Conservation (phyloP, 192 early-diverging fungal genomes). For the Pecoramyces ruminantium region DNA sequence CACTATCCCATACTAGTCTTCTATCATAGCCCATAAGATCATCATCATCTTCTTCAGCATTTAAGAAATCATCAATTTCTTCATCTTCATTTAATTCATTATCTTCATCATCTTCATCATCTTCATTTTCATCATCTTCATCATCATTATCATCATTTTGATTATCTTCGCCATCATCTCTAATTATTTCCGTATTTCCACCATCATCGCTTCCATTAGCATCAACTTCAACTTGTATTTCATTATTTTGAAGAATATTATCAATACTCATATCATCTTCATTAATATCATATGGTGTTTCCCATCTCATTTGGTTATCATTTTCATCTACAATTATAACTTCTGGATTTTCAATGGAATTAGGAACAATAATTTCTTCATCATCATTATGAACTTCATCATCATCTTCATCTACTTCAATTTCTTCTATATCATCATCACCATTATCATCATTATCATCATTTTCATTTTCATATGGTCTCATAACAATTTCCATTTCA, state of each 20-base stretch:
- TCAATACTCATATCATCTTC: conserved; percentile 18
- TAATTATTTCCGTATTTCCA: not conserved
- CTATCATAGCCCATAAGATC: conserved; percentile 25
- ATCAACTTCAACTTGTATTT: conserved; percentile 19
- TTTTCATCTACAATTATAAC: conserved; percentile 4
- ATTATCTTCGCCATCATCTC: conserved; percentile 7
- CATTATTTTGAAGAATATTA: conserved; percentile 15
- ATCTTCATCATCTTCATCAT: conserved; percentile 36
- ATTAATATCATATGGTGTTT: not conserved
- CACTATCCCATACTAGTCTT: conserved; percentile 19
- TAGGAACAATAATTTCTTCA: conserved; percentile 19
- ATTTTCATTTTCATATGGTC: conserved; percentile 17
- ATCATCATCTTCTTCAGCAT: conserved; percentile 23
- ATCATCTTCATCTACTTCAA: conserved; percentile 6
- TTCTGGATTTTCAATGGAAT: conserved; percentile 24
- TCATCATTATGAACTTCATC: conserved; percentile 34
- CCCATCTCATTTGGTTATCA: conserved; percentile 4
- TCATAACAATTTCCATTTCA: conserved; percentile 20
- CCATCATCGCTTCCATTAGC: conserved; percentile 10
- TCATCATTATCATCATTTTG: conserved; percentile 32
- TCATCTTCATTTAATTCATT: conserved; percentile 25
- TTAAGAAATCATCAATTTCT: conserved; percentile 16
- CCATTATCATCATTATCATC: conserved; percentile 16
- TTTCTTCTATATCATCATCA: conserved; percentile 6
- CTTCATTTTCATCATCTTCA: conserved; percentile 28